Percentiles rank a stretch among this genome's conserved stretches.
Conservation (phyloP, 306 rosid species). For the Quercus engelmannii region DNA sequence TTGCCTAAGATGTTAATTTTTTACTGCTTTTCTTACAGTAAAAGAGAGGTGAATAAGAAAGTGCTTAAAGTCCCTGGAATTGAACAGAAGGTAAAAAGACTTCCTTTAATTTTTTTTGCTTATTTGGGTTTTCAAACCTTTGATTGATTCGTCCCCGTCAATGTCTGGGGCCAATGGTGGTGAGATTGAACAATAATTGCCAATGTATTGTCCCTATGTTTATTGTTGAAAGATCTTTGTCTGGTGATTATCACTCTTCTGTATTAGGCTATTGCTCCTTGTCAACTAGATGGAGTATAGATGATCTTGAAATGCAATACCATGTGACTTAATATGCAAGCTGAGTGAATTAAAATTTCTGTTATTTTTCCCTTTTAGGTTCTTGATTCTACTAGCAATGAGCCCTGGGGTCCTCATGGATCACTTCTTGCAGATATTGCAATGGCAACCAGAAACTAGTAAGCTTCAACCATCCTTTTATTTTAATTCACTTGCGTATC, state of each 20-base stretch:
- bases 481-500: slow-evolving; percentile 22
- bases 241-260: background rate
- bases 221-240: background rate
- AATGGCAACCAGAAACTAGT: slow-evolving; percentile 88
- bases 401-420: slow-evolving; percentile 99
- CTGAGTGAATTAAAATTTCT: slow-evolving; percentile 1
- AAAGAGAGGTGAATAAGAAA: slow-evolving; percentile 92
- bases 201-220: background rate
- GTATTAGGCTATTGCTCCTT: background rate
- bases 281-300: background rate
- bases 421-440: slow-evolving; percentile 95
- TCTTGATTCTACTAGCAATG: slow-evolving; percentile 99
- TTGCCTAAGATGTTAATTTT: slow-evolving; percentile 14
- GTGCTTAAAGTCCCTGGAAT: slow-evolving; percentile 97
- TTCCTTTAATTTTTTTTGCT: slow-evolving; percentile 17
- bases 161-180: background rate
- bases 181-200: background rate
- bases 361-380: slow-evolving; percentile 42
- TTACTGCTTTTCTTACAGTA: slow-evolving; percentile 49
- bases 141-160: background rate
- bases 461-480: slow-evolving; percentile 28
- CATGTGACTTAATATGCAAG: background rate
- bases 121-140: background rate
- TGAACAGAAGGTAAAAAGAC: slow-evolving; percentile 79
- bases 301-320: slow-evolving; percentile 8